phyloP scores from a whole-genome alignment of 345 rosid genomes.

The Clausena lansium region DNA sequence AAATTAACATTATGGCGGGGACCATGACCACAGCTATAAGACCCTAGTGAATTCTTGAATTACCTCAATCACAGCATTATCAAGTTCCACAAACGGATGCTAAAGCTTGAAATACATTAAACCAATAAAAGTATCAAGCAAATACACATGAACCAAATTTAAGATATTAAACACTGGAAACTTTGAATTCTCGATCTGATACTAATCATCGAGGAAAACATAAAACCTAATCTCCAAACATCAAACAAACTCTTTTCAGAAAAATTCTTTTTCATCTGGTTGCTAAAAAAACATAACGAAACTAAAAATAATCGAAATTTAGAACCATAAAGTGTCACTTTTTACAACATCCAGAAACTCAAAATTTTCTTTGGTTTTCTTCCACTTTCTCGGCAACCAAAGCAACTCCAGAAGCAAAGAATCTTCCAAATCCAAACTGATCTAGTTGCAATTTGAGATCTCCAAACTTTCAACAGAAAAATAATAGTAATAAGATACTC shows the following conservation, averaged over 20 bases:
- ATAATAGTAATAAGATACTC: neutral
- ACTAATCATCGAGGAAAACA: neutral
- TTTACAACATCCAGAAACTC: neutral
- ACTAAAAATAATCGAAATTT: neutral
- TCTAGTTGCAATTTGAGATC: conserved; percentile 21
- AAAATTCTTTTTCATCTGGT: neutral
- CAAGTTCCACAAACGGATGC: conserved; percentile 29
- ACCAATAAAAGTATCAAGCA: neutral
- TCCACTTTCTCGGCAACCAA: conserved; percentile 20
- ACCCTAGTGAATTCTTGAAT: conserved; percentile 27
- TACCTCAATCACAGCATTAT: conserved; percentile 25
- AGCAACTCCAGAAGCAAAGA: conserved; percentile 12
- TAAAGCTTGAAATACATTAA: conserved; percentile 14
- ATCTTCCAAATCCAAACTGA: conserved; percentile 32
- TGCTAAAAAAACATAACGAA: neutral
- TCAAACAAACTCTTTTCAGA: neutral
- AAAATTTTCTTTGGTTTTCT: conserved; percentile 18
- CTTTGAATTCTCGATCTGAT: conserved; percentile 16
- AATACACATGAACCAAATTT: neutral
- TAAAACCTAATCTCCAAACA: conserved; percentile 2
- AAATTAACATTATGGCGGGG: conserved; percentile 59
- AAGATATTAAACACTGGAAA: neutral
- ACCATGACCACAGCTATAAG: conserved; percentile 50
- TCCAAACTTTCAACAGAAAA: neutral
- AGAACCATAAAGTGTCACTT: neutral